These are phyloP conservation scores for Neodidymelliopsis sp. DNA, from an alignment of 2,329 filamentous ascomycete genomes.

Conservation along the genomic window DNA sequence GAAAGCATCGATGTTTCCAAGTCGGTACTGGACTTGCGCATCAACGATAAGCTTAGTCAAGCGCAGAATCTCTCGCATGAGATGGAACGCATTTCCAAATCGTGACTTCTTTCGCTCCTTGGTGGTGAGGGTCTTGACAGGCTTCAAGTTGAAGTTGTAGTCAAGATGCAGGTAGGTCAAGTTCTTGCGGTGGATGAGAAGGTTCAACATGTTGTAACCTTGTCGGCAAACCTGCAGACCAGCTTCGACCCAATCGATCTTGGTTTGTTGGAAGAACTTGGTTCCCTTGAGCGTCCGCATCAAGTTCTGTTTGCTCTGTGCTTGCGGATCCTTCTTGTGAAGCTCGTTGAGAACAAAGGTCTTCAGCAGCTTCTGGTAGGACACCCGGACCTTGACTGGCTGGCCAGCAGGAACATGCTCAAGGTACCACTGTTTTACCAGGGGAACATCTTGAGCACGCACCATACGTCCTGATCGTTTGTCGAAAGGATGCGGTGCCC, in stretches of 20 bases:
- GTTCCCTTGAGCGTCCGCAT: slow-evolving; percentile 90
- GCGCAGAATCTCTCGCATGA: slow-evolving; percentile 97
- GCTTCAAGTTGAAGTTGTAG: slow-evolving; percentile 99
- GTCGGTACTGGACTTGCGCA: slow-evolving; percentile 94
- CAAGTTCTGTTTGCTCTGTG: slow-evolving; percentile 92
- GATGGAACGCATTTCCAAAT: slow-evolving; percentile 97
- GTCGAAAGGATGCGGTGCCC: slow-evolving; percentile 97
- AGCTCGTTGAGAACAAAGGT: slow-evolving; percentile 95
- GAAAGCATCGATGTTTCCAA: slow-evolving; percentile 98
- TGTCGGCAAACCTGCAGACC: slow-evolving; percentile 97
- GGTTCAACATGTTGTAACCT: slow-evolving; percentile 98
- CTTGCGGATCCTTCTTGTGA: slow-evolving; percentile 94
- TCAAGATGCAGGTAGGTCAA: slow-evolving; percentile 97
- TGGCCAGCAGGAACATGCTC: slow-evolving; percentile 92
- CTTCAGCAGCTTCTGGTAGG: slow-evolving; percentile 97
- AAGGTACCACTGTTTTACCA: slow-evolving; percentile 98
- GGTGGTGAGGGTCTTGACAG: slow-evolving; percentile 96
- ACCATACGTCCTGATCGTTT: slow-evolving; percentile 95
- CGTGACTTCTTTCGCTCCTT: slow-evolving; percentile 99
- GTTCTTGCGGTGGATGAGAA: slow-evolving; percentile 98
- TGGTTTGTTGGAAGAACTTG: slow-evolving; percentile 99
- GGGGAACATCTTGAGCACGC: slow-evolving; percentile 91
- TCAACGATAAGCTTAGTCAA: slow-evolving; percentile 98
- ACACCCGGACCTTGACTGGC: slow-evolving; percentile 96
- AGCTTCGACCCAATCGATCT: slow-evolving; percentile 98